phyloP scores from a whole-genome alignment of 768 basidiomycete species.

The Tubosaeta sp. region DNA sequence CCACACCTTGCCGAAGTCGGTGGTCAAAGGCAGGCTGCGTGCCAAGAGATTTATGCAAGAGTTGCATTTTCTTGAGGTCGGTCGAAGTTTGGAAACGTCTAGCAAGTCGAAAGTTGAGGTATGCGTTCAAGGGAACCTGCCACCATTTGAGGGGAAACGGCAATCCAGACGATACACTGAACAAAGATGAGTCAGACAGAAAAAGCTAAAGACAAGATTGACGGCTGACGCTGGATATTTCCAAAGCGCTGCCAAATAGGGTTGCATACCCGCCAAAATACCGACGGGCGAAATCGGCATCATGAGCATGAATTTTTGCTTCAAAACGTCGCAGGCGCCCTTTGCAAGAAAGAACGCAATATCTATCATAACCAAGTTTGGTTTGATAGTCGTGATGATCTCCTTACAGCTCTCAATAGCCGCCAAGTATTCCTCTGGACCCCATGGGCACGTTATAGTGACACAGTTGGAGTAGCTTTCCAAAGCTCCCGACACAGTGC shows the following conservation, averaged over 20 bases:
- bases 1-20: background rate
- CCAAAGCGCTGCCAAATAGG: background rate
- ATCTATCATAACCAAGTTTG: constrained; percentile 1
- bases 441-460: background rate
- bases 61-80: background rate
- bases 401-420: background rate
- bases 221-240: constrained; percentile 7
- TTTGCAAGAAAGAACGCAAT: background rate
- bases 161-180: constrained; percentile 8
- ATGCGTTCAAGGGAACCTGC: constrained; percentile 10
- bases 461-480: background rate
- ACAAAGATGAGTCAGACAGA: background rate
- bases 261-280: background rate
- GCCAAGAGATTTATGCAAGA: constrained; percentile 2
- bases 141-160: constrained; percentile 15
- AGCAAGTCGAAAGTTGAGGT: constrained; percentile 1
- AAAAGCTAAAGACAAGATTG: background rate
- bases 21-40: background rate
- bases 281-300: constrained; percentile 1
- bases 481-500: constrained; percentile 3
- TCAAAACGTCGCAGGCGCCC: constrained; percentile 4
- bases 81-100: background rate
- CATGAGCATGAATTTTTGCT: constrained; percentile 3
- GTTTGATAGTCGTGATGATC: constrained; percentile 1
- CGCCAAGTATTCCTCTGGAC: constrained; percentile 4